Evolutionary conservation across 345 rosid genomes (phyloP).

Genomic region (Boechera retrofracta): DNA sequence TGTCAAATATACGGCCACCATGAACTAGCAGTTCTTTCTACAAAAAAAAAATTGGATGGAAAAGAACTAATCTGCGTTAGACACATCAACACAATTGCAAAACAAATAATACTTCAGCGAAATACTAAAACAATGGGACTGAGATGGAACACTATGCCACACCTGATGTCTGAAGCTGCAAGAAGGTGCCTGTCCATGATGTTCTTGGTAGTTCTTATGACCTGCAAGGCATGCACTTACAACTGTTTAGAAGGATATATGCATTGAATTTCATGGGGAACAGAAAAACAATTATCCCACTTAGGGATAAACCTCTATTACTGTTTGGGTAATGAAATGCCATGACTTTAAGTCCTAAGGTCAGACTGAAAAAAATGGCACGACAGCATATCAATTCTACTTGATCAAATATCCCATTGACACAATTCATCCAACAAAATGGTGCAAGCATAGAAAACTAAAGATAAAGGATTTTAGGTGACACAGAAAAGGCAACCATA

Average conservation of each 20-base stretch:
- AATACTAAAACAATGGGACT: neutral
- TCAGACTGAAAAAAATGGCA: too few species aligned
- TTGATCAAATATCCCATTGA: too few species aligned
- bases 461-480: too few species aligned
- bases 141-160: slow-evolving; percentile 27
- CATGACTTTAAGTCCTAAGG: too few species aligned
- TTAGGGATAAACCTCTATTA: neutral
- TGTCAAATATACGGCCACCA: slow-evolving; percentile 89
- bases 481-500: neutral
- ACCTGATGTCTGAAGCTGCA: slow-evolving; percentile 65
- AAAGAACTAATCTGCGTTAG: slow-evolving; percentile 14
- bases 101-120: neutral
- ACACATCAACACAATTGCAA: slow-evolving; percentile 15
- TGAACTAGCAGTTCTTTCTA: slow-evolving; percentile 61
- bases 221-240: slow-evolving; percentile 42
- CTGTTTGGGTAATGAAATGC: neutral
- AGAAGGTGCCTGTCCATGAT: slow-evolving; percentile 46
- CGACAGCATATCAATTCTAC: too few species aligned
- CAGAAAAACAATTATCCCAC: neutral
- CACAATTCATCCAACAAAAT: too few species aligned
- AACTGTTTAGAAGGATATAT: slow-evolving; percentile 5
- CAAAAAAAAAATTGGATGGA: slow-evolving; percentile 27
- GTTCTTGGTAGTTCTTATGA: slow-evolving; percentile 39
- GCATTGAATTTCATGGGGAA: neutral
- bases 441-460: neutral